Base-by-base conservation (phyloP, 257 asterid species). In the Eustoma russellianum region DNA sequence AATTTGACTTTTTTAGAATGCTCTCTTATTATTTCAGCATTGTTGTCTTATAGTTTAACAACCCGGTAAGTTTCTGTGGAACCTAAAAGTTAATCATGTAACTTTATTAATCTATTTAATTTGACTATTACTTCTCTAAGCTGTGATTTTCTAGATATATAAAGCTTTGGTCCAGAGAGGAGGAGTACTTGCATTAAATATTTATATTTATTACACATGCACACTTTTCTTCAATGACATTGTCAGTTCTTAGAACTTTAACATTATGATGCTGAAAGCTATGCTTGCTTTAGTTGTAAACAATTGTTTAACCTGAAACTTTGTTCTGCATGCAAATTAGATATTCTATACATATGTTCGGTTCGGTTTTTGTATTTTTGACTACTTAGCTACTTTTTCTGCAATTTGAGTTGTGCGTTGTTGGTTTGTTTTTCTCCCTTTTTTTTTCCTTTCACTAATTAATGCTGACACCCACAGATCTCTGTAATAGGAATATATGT, bases 1-100 rank as follows among this genome's bases (percentile, higher is more conserved):
- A 89, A 53, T 91, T 91, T 60, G 96, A 91, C 80, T 91, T 91
- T 86, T 91, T 91, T 50, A 77, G 98, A 50, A 91, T 91, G 98
- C 96, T 91, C 45, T 91, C 98, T 0, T 78, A 68, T 66, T 91
- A 91, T 66, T 91, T 71, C 77, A 91, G 96, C 5, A 91, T 96
- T 6, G 64, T 85, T 49, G 98, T 96, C 35, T 91, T 91, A 68
- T 91, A 87, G 53, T 84, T 91, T 53, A 91, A 85, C 80, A 74
- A 84, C 74, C 75, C 84, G 89, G 98, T 91, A 80, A 74, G 66
- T 60, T 70, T 46, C 33, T 66, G 55, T 30, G 46, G 17, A 55
- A 35, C 5, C 7, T 30, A 34, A 17, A n/a, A n/a, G n/a, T n/a
- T n/a, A n/a, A n/a, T n/a, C n/a, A n/a, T n/a, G n/a, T n/a, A 24